phyloP scores from a whole-genome alignment of 805 yeast genomes.

The Sugiyamaella mastotermitis region DNA sequence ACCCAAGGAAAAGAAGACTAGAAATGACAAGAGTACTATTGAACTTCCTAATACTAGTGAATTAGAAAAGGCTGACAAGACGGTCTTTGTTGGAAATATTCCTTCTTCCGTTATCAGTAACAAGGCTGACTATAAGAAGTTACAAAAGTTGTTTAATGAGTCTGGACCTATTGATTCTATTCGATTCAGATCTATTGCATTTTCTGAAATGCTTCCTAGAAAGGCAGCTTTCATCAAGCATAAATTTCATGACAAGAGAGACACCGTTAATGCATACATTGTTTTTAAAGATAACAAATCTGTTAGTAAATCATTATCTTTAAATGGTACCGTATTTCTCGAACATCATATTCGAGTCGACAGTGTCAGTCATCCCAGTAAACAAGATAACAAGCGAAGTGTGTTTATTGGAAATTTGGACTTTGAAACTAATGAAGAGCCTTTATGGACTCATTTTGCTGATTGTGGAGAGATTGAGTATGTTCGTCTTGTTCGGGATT shows the following conservation, averaged over 20 bases:
- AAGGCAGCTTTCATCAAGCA: slow-evolving; percentile 85
- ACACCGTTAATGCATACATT: slow-evolving; percentile 80
- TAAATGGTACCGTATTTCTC: slow-evolving; percentile 65
- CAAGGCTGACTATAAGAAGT: slow-evolving; percentile 52
- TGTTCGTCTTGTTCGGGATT: slow-evolving; percentile 85
- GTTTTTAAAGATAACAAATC: slow-evolving; percentile 57
- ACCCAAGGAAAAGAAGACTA: slow-evolving; percentile 19
- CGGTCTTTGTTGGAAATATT: slow-evolving; percentile 85
- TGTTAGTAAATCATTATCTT: slow-evolving; percentile 36
- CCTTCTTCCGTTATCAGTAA: slow-evolving; percentile 57
- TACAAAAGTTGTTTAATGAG: slow-evolving; percentile 53
- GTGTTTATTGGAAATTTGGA: slow-evolving; percentile 92
- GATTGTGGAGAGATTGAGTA: slow-evolving; percentile 69
- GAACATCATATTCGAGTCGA: slow-evolving; percentile 84
- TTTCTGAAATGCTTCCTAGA: slow-evolving; percentile 81
- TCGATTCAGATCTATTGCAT: slow-evolving; percentile 88
- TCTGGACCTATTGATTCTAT: slow-evolving; percentile 60
- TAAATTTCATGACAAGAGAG: slow-evolving; percentile 68
- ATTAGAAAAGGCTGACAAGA: slow-evolving; percentile 73
- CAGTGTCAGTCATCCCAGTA: slow-evolving; percentile 85
- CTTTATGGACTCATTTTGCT: slow-evolving; percentile 75
- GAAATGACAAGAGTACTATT: slow-evolving; percentile 11
- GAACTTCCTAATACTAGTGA: slow-evolving; percentile 65
- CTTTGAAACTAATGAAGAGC: slow-evolving; percentile 88
- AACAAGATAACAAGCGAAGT: slow-evolving; percentile 75